Evolutionary conservation across 2,329 filamentous ascomycete genomes (phyloP).

Genomic region (Diaporthe humulicola): DNA sequence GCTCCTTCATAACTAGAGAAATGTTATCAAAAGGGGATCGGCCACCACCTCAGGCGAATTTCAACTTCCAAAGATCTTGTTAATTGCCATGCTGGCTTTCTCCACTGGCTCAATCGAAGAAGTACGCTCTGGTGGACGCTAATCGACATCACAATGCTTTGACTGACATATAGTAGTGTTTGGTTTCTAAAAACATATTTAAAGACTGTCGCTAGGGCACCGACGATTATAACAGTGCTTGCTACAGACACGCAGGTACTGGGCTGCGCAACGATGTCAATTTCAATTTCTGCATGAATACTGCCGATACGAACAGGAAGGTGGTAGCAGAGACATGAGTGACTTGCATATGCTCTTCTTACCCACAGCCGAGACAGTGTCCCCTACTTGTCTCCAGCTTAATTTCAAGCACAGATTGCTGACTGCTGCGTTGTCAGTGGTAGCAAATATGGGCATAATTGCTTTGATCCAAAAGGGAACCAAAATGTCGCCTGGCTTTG

Average conservation of each 20-base stretch:
- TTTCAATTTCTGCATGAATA: not conserved
- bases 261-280: not conserved
- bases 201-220: not conserved
- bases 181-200: not conserved
- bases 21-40: not conserved
- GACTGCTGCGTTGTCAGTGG: not conserved
- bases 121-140: not conserved
- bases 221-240: not conserved
- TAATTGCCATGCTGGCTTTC: not conserved
- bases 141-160: not conserved
- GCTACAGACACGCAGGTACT: not conserved
- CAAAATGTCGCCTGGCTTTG: not conserved
- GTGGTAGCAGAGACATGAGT: not conserved
- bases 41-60: not conserved
- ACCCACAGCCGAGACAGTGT: not conserved
- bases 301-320: not conserved
- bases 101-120: not conserved
- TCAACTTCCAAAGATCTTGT: not conserved
- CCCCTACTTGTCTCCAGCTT: not conserved
- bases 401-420: not conserved
- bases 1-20: not conserved
- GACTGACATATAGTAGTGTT: not conserved
- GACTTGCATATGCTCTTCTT: not conserved
- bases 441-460: not conserved
- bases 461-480: not conserved